Conservation (phyloP, 352 stramenopile species). For the Phytopythium ostracodes region DNA sequence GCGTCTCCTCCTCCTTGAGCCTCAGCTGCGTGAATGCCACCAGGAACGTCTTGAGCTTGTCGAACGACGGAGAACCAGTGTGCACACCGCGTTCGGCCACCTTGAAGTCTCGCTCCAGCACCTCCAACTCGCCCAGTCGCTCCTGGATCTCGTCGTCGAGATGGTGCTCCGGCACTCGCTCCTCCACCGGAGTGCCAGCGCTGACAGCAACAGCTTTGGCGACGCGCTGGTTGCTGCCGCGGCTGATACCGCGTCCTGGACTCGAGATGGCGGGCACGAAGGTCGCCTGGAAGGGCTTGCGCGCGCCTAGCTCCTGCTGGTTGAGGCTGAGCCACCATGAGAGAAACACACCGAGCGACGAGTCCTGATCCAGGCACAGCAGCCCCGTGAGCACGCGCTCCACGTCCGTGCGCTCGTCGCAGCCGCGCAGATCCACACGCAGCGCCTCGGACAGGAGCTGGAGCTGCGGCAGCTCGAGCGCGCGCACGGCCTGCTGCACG, state of each 20-base stretch:
- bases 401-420: constrained; percentile 53
- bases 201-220: background rate
- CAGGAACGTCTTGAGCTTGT: constrained; percentile 76
- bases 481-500: constrained; percentile 55
- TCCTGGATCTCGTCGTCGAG: constrained; percentile 48
- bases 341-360: constrained; percentile 65
- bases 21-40: constrained; percentile 53
- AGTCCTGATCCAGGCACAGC: constrained; percentile 71
- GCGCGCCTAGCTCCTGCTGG: constrained; percentile 26
- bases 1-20: constrained; percentile 52
- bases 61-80: constrained; percentile 51
- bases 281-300: constrained; percentile 49
- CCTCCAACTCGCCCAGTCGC: constrained; percentile 34
- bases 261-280: constrained; percentile 52
- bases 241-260: background rate
- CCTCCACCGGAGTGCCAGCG: constrained; percentile 2
- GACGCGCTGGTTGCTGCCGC: background rate
- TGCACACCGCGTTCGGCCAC: constrained; percentile 50
- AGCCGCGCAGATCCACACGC: constrained; percentile 54
- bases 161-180: constrained; percentile 47
- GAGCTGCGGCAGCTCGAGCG: constrained; percentile 40
- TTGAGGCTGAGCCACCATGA: constrained; percentile 44
- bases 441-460: constrained; percentile 53
- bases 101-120: constrained; percentile 61
- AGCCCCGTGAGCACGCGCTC: constrained; percentile 57